phyloP scores from a whole-genome alignment of 2,329 filamentous ascomycete species.

The Diplodia mutila region DNA sequence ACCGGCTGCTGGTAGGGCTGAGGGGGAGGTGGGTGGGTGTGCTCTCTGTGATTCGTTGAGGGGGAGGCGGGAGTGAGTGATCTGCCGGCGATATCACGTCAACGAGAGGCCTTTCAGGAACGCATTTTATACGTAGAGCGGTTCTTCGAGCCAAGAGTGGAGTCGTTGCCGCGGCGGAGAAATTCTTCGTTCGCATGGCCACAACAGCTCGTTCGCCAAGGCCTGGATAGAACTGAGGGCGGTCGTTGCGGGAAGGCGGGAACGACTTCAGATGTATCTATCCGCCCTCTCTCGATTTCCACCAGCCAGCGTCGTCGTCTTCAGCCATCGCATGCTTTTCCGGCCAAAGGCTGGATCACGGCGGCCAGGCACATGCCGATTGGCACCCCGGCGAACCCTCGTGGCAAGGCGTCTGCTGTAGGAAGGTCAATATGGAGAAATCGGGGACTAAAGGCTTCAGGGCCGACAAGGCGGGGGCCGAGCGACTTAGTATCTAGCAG shows the following conservation, averaged over 20 bases:
- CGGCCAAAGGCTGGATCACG: not conserved
- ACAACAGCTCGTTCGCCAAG: not conserved
- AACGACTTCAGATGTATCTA: not conserved
- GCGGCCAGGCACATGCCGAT: not conserved
- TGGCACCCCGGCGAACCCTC: not conserved
- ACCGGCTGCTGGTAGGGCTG: too few species aligned
- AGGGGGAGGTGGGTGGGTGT: too few species aligned
- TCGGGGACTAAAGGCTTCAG: not conserved
- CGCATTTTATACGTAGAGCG: not conserved
- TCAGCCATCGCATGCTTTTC: not conserved
- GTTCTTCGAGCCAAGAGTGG: not conserved
- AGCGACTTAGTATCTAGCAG: not conserved
- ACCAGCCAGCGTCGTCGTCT: not conserved
- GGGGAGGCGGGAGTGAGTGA: not conserved
- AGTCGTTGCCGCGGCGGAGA: not conserved
- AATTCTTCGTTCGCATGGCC: not conserved
- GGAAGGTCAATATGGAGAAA: slow-evolving; percentile 20
- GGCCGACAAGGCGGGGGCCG: not conserved
- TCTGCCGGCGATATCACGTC: not conserved
- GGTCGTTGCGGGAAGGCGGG: not conserved
- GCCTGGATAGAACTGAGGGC: not conserved
- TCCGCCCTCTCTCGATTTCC: not conserved
- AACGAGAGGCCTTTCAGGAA: not conserved
- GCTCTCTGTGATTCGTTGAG: not conserved
- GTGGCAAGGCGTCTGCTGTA: not conserved